Percentiles rank a stretch among this genome's conserved stretches.
These are phyloP conservation scores for Alectoria sarmentosa DNA, from an alignment of 495 filamentous ascomycete species.

Conservation along the genomic window DNA sequence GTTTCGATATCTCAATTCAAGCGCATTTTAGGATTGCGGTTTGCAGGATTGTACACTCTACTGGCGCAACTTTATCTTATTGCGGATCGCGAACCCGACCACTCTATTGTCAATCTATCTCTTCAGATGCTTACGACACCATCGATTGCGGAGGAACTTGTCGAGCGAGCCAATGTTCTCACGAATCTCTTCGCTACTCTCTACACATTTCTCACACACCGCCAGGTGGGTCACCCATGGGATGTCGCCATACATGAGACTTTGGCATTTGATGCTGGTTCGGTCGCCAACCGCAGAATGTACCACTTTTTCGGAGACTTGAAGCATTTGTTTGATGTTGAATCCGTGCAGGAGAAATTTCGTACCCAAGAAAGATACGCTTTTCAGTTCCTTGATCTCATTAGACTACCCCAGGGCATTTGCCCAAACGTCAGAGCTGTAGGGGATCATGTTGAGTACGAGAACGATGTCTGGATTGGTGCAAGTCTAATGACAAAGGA, in stretches of 20 bases:
- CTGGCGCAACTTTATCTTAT: conserved; percentile 93
- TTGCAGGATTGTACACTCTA: conserved; percentile 88
- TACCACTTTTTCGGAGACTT: conserved; percentile 96
- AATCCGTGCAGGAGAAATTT: conserved; percentile 76
- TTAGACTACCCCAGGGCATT: conserved; percentile 92
- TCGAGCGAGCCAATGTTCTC: conserved; percentile 91
- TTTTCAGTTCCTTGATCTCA: conserved; percentile 89
- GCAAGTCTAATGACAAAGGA: conserved; percentile 91
- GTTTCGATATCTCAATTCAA: conserved; percentile 94
- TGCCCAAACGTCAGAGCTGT: conserved; percentile 89
- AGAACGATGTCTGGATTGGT: conserved; percentile 96
- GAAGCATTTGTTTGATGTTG: conserved; percentile 78
- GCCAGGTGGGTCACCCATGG: conserved; percentile 88
- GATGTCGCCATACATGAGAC: conserved; percentile 78
- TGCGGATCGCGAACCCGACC: conserved; percentile 92
- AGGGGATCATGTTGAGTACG: conserved; percentile 94
- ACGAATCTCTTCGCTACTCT: conserved; percentile 92
- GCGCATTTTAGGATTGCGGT: conserved; percentile 83
- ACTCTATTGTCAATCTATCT: conserved; percentile 96
- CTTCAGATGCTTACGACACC: conserved; percentile 94
- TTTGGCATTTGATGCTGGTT: conserved; percentile 85
- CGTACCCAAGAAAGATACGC: conserved; percentile 78
- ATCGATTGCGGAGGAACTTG: conserved; percentile 89
- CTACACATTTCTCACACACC: conserved; percentile 92
- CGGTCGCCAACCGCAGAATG: conserved; percentile 87